Evolutionary conservation across 2,329 filamentous ascomycete species (phyloP).

Genomic region (Elsinoe fawcettii): DNA sequence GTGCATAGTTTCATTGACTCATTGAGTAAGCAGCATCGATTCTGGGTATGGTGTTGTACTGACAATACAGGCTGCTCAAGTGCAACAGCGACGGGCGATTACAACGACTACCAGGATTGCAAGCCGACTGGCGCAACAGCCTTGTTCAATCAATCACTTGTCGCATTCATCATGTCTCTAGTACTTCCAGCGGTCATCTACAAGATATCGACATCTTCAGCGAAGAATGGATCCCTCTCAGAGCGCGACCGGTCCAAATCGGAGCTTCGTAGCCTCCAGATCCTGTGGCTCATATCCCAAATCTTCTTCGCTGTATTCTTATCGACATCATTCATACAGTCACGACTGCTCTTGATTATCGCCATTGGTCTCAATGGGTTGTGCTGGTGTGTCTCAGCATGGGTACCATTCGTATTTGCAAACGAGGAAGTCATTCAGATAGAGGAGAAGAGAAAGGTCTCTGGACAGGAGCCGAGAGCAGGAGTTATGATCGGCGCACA

Average conservation of each 20-base stretch:
- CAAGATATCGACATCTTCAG: neutral
- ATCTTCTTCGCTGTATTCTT: neutral
- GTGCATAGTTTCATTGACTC: neutral
- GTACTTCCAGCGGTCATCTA: neutral
- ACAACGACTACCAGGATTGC: neutral
- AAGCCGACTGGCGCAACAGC: neutral
- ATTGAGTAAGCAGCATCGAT: neutral
- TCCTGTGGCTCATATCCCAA: neutral
- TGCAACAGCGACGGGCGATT: neutral
- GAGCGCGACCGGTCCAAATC: neutral
- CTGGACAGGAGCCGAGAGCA: neutral
- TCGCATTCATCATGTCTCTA: slow-evolving; percentile 1
- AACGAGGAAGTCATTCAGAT: slow-evolving; percentile 1
- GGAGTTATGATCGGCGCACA: neutral
- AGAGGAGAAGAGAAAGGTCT: neutral
- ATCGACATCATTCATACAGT: neutral
- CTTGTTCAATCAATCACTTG: neutral
- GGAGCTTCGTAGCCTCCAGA: neutral
- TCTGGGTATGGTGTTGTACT: neutral
- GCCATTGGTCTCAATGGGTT: neutral
- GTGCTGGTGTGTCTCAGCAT: neutral
- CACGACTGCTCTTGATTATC: neutral
- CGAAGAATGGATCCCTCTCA: neutral
- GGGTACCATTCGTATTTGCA: neutral
- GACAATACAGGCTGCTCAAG: neutral